A percentile compares a stretch with the other conserved stretches of the same genome.
Evolutionary conservation across 2,329 filamentous ascomycete species (phyloP).

Genomic region (Fusarium nematophilum): DNA sequence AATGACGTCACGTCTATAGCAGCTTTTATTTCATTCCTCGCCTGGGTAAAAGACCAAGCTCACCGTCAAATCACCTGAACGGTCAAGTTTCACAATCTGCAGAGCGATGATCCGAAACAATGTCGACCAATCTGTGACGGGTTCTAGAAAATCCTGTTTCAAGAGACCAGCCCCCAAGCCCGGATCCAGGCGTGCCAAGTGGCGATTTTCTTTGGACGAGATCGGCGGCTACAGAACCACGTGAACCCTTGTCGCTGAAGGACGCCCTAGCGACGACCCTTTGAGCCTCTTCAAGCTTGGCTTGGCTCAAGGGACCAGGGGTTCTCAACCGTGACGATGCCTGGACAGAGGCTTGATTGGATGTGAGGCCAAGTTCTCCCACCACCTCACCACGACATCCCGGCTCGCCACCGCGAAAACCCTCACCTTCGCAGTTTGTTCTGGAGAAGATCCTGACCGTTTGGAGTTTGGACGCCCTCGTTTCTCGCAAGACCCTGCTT

Average conservation of each 20-base stretch:
- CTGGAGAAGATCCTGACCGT: slow-evolving; percentile 36
- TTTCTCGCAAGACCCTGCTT: slow-evolving; percentile 33
- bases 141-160: slow-evolving; percentile 40
- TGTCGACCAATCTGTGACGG: slow-evolving; percentile 21
- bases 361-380: slow-evolving; percentile 13
- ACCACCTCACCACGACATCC: slow-evolving; percentile 24
- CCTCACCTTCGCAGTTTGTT: slow-evolving; percentile 25
- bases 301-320: slow-evolving; percentile 19
- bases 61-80: slow-evolving; percentile 7
- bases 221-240: slow-evolving; percentile 35
- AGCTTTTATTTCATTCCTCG: slow-evolving; percentile 3
- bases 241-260: slow-evolving; percentile 26
- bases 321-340: slow-evolving; percentile 14
- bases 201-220: slow-evolving; percentile 33
- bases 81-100: slow-evolving; percentile 40
- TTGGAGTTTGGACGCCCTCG: slow-evolving; percentile 26
- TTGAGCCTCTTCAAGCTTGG: slow-evolving; percentile 9
- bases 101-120: slow-evolving; percentile 33
- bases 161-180: background rate
- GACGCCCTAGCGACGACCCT: slow-evolving; percentile 24
- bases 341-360: slow-evolving; percentile 36
- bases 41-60: slow-evolving; percentile 7
- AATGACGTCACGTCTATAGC: slow-evolving; percentile 28
- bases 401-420: slow-evolving; percentile 21
- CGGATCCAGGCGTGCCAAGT: slow-evolving; percentile 20